Base-by-base conservation (phyloP, 805 yeast genomes). In the Jamesozyma jinghongensis region DNA sequence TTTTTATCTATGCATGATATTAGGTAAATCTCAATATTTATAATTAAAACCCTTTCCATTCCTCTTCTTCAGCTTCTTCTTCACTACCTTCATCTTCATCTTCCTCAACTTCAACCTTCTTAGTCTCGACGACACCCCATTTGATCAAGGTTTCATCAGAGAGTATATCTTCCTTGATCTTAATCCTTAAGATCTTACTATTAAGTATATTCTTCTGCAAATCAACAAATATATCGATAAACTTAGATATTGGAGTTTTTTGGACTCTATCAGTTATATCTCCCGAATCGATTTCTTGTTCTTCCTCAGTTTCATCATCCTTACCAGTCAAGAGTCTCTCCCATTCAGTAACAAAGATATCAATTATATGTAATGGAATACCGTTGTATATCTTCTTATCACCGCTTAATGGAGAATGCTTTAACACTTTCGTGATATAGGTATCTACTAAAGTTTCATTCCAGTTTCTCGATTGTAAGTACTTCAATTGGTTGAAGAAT, bases 271-370 rank as follows among this genome's bases (percentile, higher is more conserved):
- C 65, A 5, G 38, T 40, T 20, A 41, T 36, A 14, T 45, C 47
- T n/a, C 14, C 66, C 32, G 61, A 65, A 17, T 63, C 68, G 10
- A 67, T 68, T 4, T 59, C 69, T 17, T 57, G 63, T 8, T 67
- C 75, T 7, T 65, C 71, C 19, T 71, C 74, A 32, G 66, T 66
- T 25, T 68, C 71, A 31, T 70, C 68, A 40, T 66, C 55, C 6
- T 68, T 73, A 29, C 66, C 70, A 46, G 75, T 75, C 41, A 81
- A 57, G 2, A 80, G 74, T 46, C 71, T 72, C 54, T 83, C 95
- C 44, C 90, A 63, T 63, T 90, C 98, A 51, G 87, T 97, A 30
- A 84, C 60, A 57, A 76, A 78, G 5, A 92, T 77, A 63, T 92
- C 97, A 45, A 84, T 71, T 32, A 90, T 62, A 65, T 90, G 98